Evolutionary conservation across 2,329 filamentous ascomycete species (phyloP).

Genomic region (Phialophora expanda): DNA sequence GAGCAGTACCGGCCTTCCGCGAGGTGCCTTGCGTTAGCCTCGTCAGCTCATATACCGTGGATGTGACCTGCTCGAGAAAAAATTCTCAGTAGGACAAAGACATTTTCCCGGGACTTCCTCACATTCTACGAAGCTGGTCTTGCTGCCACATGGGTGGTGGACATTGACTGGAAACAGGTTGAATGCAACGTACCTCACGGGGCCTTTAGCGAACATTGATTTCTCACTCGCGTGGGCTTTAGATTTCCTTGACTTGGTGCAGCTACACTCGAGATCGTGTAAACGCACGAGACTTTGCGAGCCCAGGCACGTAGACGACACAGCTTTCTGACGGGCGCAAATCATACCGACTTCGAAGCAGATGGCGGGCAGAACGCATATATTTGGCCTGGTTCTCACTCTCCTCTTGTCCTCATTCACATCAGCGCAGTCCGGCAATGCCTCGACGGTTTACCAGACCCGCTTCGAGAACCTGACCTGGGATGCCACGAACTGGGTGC

Average conservation of each 20-base stretch:
- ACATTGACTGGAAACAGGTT: neutral
- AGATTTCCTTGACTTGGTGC: neutral
- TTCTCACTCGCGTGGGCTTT: neutral
- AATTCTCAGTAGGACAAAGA: neutral
- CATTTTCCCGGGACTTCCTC: neutral
- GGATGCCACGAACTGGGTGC: conserved; percentile 63
- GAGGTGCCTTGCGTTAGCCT: conserved; percentile 15
- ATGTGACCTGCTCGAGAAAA: neutral
- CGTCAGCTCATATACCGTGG: conserved; percentile 3
- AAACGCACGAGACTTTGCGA: neutral
- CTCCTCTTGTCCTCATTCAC: conserved; percentile 14
- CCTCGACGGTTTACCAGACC: conserved; percentile 51
- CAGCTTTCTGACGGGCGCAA: neutral
- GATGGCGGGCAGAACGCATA: conserved; percentile 19
- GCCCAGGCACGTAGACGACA: neutral
- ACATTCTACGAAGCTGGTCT: neutral
- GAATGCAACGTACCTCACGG: neutral
- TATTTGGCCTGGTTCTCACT: conserved; percentile 12
- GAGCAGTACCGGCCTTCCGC: conserved; percentile 13
- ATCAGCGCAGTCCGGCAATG: conserved; percentile 28
- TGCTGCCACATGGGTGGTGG: neutral
- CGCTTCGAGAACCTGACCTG: conserved; percentile 61
- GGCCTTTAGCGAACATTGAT: neutral
- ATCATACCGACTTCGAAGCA: conserved; percentile 1
- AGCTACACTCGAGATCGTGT: neutral